phyloP scores from a whole-genome alignment of 192 early-diverging fungal genomes.

The Mortierella antarctica region DNA sequence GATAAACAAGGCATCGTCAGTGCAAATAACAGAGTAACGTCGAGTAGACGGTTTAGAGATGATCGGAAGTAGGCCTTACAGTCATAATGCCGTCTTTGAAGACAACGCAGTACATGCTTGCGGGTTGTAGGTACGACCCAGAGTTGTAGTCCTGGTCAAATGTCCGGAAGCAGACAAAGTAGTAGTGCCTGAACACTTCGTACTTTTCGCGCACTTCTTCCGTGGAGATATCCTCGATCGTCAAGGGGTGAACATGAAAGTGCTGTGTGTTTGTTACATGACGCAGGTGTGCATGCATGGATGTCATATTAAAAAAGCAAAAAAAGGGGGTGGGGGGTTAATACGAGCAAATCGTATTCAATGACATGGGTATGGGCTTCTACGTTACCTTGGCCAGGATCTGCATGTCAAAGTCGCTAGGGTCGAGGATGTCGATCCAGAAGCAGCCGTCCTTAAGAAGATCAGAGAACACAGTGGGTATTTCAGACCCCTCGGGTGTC shows the following conservation, averaged over 20 bases:
- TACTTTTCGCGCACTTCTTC: constrained; percentile 95
- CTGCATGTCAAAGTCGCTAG: constrained; percentile 67
- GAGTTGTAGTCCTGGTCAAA: constrained; percentile 76
- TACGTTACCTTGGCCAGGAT: constrained; percentile 62
- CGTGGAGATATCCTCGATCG: constrained; percentile 88
- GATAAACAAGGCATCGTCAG: background rate
- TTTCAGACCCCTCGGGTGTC: background rate
- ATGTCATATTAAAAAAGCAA: background rate
- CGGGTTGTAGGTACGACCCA: constrained; percentile 71
- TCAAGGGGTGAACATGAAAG: constrained; percentile 82
- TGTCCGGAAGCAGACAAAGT: constrained; percentile 89
- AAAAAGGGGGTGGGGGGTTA: background rate
- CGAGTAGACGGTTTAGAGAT: too few relatives aligned
- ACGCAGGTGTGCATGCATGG: too few relatives aligned
- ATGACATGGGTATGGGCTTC: background rate
- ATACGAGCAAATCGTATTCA: too few relatives aligned
- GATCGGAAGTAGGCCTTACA: constrained; percentile 33
- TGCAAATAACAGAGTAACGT: background rate
- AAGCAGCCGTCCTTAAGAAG: constrained; percentile 66
- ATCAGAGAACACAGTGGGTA: constrained; percentile 49
- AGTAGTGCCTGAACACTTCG: constrained; percentile 89
- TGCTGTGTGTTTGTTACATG: constrained; percentile 35
- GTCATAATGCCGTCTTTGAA: constrained; percentile 76
- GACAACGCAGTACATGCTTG: constrained; percentile 74
- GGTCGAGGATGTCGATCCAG: constrained; percentile 76